Base-by-base conservation (phyloP, 768 basidiomycete species). In the Kwoniella europaea region DNA sequence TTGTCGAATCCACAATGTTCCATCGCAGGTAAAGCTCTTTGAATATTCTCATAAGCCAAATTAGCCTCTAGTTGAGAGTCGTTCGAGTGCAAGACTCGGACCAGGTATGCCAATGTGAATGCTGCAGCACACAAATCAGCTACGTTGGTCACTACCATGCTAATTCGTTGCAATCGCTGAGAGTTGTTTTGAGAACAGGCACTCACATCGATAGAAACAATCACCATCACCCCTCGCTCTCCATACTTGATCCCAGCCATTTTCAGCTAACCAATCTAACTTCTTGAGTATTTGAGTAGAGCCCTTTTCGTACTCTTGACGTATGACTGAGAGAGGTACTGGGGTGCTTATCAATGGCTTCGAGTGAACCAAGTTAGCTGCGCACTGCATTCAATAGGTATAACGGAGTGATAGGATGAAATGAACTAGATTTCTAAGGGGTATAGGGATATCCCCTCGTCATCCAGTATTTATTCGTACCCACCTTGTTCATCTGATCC, bases 161-260 rank as follows among this genome's bases (percentile, higher is more conserved):
- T 9, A 1, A 35, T 35, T 6, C 35, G 35, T 35, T 35, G 35
- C 6, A 35, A 35, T 35, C 35, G 35, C 7, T 35, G 35, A 35
- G 7, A 35, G 35, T 35, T 35, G 35, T 35, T 1, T 35, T 35
- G 35, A 35, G 35, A 7, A 5, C 5, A 9, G 35, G 35, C 0
- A 80, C 84, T 86, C 80, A 92, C 92, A 90, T 87, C 94, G 87
- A 82, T 95, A 97, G 83, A 95, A 96, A 81, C 94, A 96, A 75
- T 85, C 92, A 62, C 84, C 93, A 76, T 89, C 88, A 85, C 94
- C 93, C 84, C 90, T 87, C 0, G 91, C 88, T 65, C 92, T 86
- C 77, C 92, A 87, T 54, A 96, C 86, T 12, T 84, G 85, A 43
- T 85, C 85, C 84, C 88, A 94, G 1, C 92, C 93, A 55, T 89